Conservation (phyloP, 208 protist species). For the Trypanosoma boissoni region DNA sequence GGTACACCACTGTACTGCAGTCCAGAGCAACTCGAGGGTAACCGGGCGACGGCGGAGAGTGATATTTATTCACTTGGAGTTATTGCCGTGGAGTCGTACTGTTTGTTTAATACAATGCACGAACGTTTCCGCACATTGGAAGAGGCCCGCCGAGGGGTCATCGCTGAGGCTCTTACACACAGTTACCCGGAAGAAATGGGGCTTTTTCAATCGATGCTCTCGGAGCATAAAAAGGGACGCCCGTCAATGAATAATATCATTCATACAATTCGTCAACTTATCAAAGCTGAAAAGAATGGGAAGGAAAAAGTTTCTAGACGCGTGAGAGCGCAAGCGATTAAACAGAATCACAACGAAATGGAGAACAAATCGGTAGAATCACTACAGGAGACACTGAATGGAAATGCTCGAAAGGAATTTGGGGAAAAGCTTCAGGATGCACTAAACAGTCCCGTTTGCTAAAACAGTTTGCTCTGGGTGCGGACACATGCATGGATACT, state of each 20-base stretch:
- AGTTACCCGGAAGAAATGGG: slow-evolving; percentile 47
- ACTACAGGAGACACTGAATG: too few relatives aligned
- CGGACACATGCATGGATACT: too few relatives aligned
- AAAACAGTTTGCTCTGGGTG: too few relatives aligned
- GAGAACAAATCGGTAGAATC: too few relatives aligned
- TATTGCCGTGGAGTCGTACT: slow-evolving; percentile 79
- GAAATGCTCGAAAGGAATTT: too few relatives aligned
- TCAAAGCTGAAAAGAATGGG: neutral
- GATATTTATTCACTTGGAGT: slow-evolving; percentile 83
- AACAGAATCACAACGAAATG: neutral
- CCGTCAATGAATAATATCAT: slow-evolving; percentile 37
- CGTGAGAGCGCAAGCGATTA: neutral
- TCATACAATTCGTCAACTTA: neutral
- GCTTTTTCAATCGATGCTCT: slow-evolving; percentile 52
- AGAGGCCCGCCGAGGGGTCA: slow-evolving; percentile 38
- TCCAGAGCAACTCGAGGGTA: slow-evolving; percentile 66
- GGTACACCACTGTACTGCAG: slow-evolving; percentile 80
- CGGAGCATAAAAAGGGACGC: slow-evolving; percentile 7
- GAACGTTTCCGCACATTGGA: slow-evolving; percentile 66
- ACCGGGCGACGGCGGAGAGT: slow-evolving; percentile 33
- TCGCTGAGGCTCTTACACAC: slow-evolving; percentile 32
- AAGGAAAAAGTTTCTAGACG: neutral
- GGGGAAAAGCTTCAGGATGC: too few relatives aligned
- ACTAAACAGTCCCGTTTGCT: too few relatives aligned
- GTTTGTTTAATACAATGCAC: slow-evolving; percentile 64